Percentiles rank a stretch among this genome's conserved stretches.
Evolutionary conservation across 2,329 filamentous ascomycete genomes (phyloP).

Genomic region (Lachnellula occidentalis): DNA sequence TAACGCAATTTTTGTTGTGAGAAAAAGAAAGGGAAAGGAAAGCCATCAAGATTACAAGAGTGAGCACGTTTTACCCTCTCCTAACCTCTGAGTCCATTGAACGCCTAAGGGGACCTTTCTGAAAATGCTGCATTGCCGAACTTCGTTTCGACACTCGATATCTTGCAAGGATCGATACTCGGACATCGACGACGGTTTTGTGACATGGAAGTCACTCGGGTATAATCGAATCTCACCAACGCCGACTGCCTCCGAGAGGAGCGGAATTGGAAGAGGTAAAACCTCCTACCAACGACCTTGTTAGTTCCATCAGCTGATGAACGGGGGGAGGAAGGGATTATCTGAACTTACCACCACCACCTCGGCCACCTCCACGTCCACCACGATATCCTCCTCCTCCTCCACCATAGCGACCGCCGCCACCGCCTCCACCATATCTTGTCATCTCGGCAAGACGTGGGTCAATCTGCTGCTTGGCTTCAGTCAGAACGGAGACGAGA

Average conservation of each 20-base stretch:
- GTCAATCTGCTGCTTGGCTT: constrained; percentile 98
- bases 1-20: constrained; percentile 21
- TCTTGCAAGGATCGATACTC: constrained; percentile 12
- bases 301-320: constrained; percentile 33
- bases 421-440: constrained; percentile 66
- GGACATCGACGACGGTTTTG: constrained; percentile 1
- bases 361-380: constrained; percentile 60
- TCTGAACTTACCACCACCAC: constrained; percentile 34
- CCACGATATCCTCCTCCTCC: constrained; percentile 40
- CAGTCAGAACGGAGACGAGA: constrained; percentile 83
- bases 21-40: constrained; percentile 15
- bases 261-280: constrained; percentile 54
- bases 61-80: constrained; percentile 21
- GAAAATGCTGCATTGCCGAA: constrained; percentile 21
- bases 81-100: constrained; percentile 20
- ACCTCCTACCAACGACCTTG: constrained; percentile 37
- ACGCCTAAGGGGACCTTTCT: constrained; percentile 30
- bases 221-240: constrained; percentile 41
- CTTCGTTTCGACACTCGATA: constrained; percentile 2
- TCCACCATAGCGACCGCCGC: constrained; percentile 17
- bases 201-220: constrained; percentile 15
- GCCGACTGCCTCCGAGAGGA: constrained; percentile 49
- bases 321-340: constrained; percentile 23
- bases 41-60: constrained; percentile 9
- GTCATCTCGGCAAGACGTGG: constrained; percentile 94